A percentile compares a stretch with the other conserved stretches of the same genome.
phyloP scores from a whole-genome alignment of 176 grass and related monocot species.

The Musa acuminata region DNA sequence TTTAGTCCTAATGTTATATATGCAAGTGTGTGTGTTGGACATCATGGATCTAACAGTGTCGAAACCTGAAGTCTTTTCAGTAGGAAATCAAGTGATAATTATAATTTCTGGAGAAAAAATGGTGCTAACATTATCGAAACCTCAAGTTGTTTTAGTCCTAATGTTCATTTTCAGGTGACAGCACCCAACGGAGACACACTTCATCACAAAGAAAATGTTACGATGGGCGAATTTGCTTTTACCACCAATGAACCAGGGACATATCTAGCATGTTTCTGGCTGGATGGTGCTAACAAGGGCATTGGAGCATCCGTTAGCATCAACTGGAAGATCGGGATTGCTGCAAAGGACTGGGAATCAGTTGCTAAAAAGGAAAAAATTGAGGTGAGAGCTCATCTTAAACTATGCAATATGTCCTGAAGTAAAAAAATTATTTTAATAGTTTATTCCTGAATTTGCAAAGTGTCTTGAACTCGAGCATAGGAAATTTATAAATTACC shows the following conservation, averaged over 20 bases:
- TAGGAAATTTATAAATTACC: constrained; percentile 23
- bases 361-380: constrained; percentile 88
- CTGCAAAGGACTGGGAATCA: constrained; percentile 82
- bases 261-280: constrained; percentile 91
- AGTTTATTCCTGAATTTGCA: background rate
- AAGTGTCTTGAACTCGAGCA: constrained; percentile 84
- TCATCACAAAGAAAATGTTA: constrained; percentile 61
- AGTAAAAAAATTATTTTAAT: background rate
- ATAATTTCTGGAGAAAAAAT: background rate
- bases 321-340: constrained; percentile 88
- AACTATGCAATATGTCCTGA: background rate
- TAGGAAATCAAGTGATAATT: background rate
- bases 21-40: background rate
- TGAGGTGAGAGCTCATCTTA: constrained; percentile 33
- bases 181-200: constrained; percentile 68
- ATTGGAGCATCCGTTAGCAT: constrained; percentile 51
- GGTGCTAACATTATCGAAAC: background rate
- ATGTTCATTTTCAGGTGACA: constrained; percentile 50
- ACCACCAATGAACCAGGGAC: constrained; percentile 79
- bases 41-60: background rate
- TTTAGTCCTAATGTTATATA: background rate
- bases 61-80: background rate
- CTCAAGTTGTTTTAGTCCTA: no score
- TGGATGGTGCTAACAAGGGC: constrained; percentile 53
- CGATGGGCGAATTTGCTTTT: constrained; percentile 71